Evolutionary conservation across 1,139 yeast genomes (phyloP), one percentile per base, ranked within the genome.

Genomic region (Yamadazyma atmosphaerica): DNA sequence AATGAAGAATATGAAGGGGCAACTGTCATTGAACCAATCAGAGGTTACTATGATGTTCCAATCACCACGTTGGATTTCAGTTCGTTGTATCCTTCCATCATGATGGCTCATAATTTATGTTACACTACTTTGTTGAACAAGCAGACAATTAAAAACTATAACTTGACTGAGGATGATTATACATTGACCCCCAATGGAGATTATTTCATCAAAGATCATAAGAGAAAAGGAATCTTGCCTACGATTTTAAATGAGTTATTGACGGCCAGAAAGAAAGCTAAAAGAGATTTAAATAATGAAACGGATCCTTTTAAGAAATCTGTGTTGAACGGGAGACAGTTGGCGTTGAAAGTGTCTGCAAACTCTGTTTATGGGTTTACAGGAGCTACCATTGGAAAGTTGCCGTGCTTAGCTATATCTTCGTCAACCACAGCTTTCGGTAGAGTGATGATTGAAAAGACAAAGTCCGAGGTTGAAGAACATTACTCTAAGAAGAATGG

Each of bases 21-120:
- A 3, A 94, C 98, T 0, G 99, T 94, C 50, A 94, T 94, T 61
- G 98, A 94, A 58, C 99, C 99, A 1, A 74, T 73, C 11, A 78
- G 98, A 59, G 98, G 98, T 0, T 94, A 89, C 61, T 94, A 94
- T 54, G 96, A 89, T 61, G 92, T 86, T 8, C 99, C 99, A 0
- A 92, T 94, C 57, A 96, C 98, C 2, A 94, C 99, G 0, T 72
- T 94, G 50, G 99, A 94, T 82, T 94, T 94, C 77, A 89, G 96
- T 49, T 88, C 97, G 34, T 76, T 94, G 73, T 94, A 94, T 61
- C 99, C 99, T 5, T 87, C 97, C 43, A 94, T 94, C 55, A 94
- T 94, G 98, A 92, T 92, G 98, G 98, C 99, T 0, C 99, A 94
- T 60, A 94, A 94, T 60, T 70, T 94, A 42, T 94, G 99, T 61